Evolutionary conservation across 2,329 filamentous ascomycete species (phyloP).

Genomic region (Alternaria sp.): DNA sequence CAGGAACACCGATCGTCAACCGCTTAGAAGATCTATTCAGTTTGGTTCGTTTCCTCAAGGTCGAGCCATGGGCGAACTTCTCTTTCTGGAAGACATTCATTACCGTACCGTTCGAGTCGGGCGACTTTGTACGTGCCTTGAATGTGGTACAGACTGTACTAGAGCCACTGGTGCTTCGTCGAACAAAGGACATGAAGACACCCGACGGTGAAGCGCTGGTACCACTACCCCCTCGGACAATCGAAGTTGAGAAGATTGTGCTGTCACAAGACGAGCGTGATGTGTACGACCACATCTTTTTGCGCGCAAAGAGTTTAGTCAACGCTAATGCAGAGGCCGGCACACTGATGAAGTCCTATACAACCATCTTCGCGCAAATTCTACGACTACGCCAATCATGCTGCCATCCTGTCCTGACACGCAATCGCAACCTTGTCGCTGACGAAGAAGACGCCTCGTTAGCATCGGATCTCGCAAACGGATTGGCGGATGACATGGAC

Average conservation of each 20-base stretch:
- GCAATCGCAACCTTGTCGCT: constrained; percentile 81
- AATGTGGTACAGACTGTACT: constrained; percentile 97
- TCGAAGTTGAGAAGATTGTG: constrained; percentile 88
- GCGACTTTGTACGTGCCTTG: constrained; percentile 89
- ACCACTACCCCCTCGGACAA: constrained; percentile 76
- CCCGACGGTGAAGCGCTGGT: constrained; percentile 84
- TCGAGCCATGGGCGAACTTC: constrained; percentile 98
- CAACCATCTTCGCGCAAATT: constrained; percentile 97
- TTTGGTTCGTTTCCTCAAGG: constrained; percentile 86
- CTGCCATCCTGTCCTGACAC: constrained; percentile 88
- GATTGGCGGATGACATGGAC: constrained; percentile 95
- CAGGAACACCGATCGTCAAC: constrained; percentile 96
- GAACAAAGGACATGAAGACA: constrained; percentile 98
- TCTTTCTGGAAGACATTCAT: constrained; percentile 99
- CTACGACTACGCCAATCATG: constrained; percentile 90
- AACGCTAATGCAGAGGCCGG: constrained; percentile 87
- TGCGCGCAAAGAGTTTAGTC: constrained; percentile 81
- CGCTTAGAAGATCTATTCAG: constrained; percentile 94
- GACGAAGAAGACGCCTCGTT: constrained; percentile 86
- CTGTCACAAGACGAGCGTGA: constrained; percentile 84
- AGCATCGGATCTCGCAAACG: constrained; percentile 77
- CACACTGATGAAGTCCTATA: constrained; percentile 92
- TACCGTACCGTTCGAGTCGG: constrained; percentile 94
- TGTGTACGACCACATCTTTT: constrained; percentile 91
- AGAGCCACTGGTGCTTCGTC: constrained; percentile 90